phyloP scores from a whole-genome alignment of 2,329 filamentous ascomycete genomes.

The Fusarium denticulatum region DNA sequence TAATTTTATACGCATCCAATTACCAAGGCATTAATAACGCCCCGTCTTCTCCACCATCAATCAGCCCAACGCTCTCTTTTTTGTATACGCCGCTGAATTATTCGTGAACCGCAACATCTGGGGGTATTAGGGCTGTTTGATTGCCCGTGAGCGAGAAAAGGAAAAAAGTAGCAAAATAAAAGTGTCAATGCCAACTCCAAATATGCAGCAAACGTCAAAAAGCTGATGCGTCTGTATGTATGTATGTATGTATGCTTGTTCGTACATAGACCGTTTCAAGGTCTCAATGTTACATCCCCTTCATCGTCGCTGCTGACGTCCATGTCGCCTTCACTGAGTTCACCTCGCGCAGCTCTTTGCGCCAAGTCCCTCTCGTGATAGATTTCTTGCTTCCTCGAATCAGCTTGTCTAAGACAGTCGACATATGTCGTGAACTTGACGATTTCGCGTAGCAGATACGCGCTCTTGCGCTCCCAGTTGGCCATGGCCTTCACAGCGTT shows the following conservation, averaged over 20 bases:
- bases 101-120: constrained; percentile 31
- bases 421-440: constrained; percentile 98
- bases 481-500: constrained; percentile 88
- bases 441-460: constrained; percentile 90
- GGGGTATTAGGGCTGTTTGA: constrained; percentile 38
- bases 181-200: constrained; percentile 22
- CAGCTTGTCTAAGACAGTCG: constrained; percentile 80
- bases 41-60: not conserved
- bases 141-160: constrained; percentile 6
- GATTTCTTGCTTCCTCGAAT: constrained; percentile 75
- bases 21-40: constrained; percentile 12
- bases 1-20: constrained; percentile 32
- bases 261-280: constrained; percentile 38
- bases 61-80: not conserved
- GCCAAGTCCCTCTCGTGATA: constrained; percentile 68
- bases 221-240: constrained; percentile 5
- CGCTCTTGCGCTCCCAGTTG: constrained; percentile 97
- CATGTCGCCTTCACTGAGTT: constrained; percentile 55
- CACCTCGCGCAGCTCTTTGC: constrained; percentile 59
- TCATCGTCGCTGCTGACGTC: constrained; percentile 49
- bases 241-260: constrained; percentile 6
- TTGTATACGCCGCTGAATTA: constrained; percentile 36
- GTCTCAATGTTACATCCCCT: constrained; percentile 49
- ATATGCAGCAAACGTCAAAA: constrained; percentile 20
- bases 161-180: not conserved